Evolutionary conservation across 805 yeast genomes (phyloP), one percentile per base, ranked within the genome.

Genomic region (Nakazawaea ernobii): DNA sequence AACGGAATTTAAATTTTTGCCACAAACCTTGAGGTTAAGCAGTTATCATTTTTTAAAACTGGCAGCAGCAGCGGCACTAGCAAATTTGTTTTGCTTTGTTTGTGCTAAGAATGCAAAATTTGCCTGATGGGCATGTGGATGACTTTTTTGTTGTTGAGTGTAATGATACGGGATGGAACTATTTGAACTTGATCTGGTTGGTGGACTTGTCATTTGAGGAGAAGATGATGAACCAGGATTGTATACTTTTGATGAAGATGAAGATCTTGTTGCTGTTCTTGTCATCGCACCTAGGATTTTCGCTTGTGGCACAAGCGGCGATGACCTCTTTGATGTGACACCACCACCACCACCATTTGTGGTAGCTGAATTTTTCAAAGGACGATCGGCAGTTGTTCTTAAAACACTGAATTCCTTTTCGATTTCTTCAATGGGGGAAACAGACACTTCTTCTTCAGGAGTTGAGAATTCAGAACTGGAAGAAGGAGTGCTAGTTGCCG

Each of bases 31-130:
- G 24, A 3, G 24, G 24, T 3, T 20, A 20, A 20, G 13, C 24
- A 32, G 15, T 20, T 5, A 13, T 37, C 29, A 43, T 39, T 42
- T 48, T 32, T 38, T 44, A 39, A 52, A 42, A 46, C 53, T 52
- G 17, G 55, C 55, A 27, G 53, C 53, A n/a, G 55, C 55, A 11
- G 55, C 55, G 11, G 55, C 55, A 28, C 53, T 52, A 2, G 55
- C 55, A 46, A 52, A 52, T 28, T 46, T 46, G 32, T 48, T 50
- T 43, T 52, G 51, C 14, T 43, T 39, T n/a, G 44, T 46, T 14
- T 45, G 55, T 30, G 43, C 40, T 36, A 43, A 44, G 36, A 42
- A 50, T 15, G 50, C 24, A 35, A 42, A 46, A 36, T 32, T 49
- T 14, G 42, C 47, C 27, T 41, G 48, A 17, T 39, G 50, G 6